Base-by-base conservation (phyloP, 2,329 filamentous ascomycete species). In the Dactylellina sp. region DNA sequence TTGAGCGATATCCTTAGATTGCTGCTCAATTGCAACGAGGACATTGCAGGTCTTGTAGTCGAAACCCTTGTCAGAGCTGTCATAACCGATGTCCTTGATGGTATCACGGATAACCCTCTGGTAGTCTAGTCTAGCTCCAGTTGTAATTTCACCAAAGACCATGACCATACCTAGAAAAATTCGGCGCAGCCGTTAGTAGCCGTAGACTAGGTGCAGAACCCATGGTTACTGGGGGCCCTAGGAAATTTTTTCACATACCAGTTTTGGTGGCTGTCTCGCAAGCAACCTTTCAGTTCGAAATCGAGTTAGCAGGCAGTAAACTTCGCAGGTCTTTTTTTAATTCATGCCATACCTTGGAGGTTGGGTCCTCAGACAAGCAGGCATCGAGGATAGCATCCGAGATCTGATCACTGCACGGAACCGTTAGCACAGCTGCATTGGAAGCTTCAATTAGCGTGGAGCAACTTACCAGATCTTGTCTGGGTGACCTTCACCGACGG, bases 11-110 rank as follows among this genome's bases (percentile, higher is more conserved):
- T 99, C 95, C 81, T 94, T 91, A 75, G 94, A 98, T 86, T 99
- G 95, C 86, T 99, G 89, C 89, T 99, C 95, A 83, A 99, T 97
- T 84, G 94, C 95, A 80, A 98, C 93, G 79, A 98, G 89, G 81
- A 99, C 88, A 86, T 97, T 98, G 87, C 91, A 94, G 79, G 95
- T 99, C 90, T 98, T 98, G 92, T 97, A 97, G 86, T 99, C 95
- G 85, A 99, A 99, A 77, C 95, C 95, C 89, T 99, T 99, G 80
- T 88, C 86, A 65, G 95, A 98, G 84, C 91, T 88, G 85, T 99
- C 95, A 85, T 98, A 99, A 80, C 95, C 95, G 81, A 99, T 99
- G 82, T 96, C 94, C 89, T 97, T 94, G 88, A 99, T 93, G 82
- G 93, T 89, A 77, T 89, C 84, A 83, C 95, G 94, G 83, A 99